Base-by-base conservation (phyloP, 345 rosid species). In the Angophora floribunda region DNA sequence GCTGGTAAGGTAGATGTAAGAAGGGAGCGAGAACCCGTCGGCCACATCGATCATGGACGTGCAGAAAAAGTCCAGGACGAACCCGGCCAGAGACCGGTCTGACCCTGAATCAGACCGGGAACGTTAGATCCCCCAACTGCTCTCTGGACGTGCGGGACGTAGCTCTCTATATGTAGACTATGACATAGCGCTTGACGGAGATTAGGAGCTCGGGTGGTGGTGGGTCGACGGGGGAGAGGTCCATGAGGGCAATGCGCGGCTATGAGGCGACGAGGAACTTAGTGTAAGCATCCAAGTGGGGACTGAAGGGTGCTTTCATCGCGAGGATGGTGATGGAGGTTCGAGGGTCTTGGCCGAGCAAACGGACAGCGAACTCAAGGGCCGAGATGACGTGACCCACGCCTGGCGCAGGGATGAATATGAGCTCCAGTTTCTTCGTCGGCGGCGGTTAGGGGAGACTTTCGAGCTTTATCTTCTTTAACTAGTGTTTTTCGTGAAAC, bases 31-130 rank as follows among this genome's bases (percentile, higher is more conserved):
- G 51, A 93, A 85, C 16, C 92, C 93, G 15, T 89, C 78, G 1
- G 89, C 96, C 2, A 91, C 90, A 55, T 91, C 90, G 30, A 95
- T 91, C 90, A 93, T 63, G 10, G 93, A 88, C 1, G 89, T 85
- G 79, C 95, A 92, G 53, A 94, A 94, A 75, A 94, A 84, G 86
- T 95, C 96, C 7, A 94, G 65, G 85, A 93, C 87, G 45, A 95
- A 89, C 50, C 93, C 96, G 4, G 87, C 88, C 14, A 93, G 87
- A 89, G 61, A 70, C 85, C 67, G 93, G 87, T 32, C 28, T 91
- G 1, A 91, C 87, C 86, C 86, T 87, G 32, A 87, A 86, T 44
- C 86, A 70, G 30, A 4, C 52, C 52, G n/a, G 13, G 87, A 87
- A 19, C 61, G 26, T 52, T 59, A 67, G 63, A 91, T 85, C 7